A percentile compares a stretch with the other conserved stretches of the same genome.
phyloP scores from a whole-genome alignment of 1,139 yeast genomes.

The Candida frijolesensis region DNA sequence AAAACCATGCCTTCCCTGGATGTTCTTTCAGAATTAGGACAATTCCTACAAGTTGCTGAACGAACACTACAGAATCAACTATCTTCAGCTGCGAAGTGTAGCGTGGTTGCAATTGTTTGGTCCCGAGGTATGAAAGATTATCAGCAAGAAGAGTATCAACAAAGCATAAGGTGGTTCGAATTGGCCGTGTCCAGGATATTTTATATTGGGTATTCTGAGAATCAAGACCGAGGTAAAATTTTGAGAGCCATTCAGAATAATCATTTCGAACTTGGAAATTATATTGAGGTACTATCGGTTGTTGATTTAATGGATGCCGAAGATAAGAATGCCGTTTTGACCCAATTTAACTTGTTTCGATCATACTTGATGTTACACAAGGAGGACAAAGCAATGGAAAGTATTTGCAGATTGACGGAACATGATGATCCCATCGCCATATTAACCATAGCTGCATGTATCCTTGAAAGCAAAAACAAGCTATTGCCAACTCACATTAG shows the following conservation, averaged over 20 bases:
- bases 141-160: constrained; percentile 17
- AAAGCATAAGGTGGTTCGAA: constrained; percentile 25
- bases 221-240: constrained; percentile 23
- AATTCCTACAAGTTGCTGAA: constrained; percentile 23
- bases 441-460: constrained; percentile 20
- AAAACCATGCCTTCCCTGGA: neutral
- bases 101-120: constrained; percentile 30
- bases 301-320: constrained; percentile 10
- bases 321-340: constrained; percentile 18
- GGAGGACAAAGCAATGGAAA: constrained; percentile 11
- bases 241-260: constrained; percentile 27
- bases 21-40: constrained; percentile 8
- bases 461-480: constrained; percentile 19
- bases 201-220: constrained; percentile 18
- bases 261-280: constrained; percentile 17
- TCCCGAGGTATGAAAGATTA: constrained; percentile 24
- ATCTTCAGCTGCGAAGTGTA: constrained; percentile 21
- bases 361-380: constrained; percentile 17
- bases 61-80: constrained; percentile 20
- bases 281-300: constrained; percentile 14
- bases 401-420: constrained; percentile 12
- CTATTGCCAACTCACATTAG: constrained; percentile 3
- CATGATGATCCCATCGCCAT: constrained; percentile 12
- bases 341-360: constrained; percentile 28
- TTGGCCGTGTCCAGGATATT: constrained; percentile 24